phyloP scores from a whole-genome alignment of 768 basidiomycete species.

The Steccherinum ochraceum region DNA sequence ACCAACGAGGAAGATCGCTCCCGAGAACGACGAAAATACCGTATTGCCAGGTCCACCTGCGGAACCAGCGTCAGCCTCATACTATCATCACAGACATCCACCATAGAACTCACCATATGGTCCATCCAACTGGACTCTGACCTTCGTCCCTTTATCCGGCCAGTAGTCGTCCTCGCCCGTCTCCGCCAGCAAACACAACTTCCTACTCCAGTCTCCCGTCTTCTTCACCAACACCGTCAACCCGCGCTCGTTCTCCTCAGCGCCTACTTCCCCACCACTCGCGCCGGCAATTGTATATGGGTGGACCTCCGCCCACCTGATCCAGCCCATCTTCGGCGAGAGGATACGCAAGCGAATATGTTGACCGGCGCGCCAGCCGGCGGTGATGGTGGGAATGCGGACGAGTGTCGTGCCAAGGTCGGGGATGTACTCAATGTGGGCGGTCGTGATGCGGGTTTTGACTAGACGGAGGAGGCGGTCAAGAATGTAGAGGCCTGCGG shows the following conservation, averaged over 20 bases:
- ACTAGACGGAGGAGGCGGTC: slow-evolving; percentile 41
- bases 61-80: too few species aligned
- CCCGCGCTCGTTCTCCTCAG: slow-evolving; percentile 26
- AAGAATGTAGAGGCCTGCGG: slow-evolving; percentile 32
- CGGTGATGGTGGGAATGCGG: slow-evolving; percentile 41
- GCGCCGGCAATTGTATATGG: slow-evolving; percentile 43
- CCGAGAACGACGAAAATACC: slow-evolving; percentile 42
- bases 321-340: slow-evolving; percentile 31
- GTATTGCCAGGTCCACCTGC: slow-evolving; percentile 40
- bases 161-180: not conserved
- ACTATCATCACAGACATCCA: too few species aligned
- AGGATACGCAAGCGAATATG: slow-evolving; percentile 50
- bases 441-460: slow-evolving; percentile 39
- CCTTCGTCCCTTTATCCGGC: not conserved
- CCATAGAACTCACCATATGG: slow-evolving; percentile 42
- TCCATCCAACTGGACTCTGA: slow-evolving; percentile 42
- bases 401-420: slow-evolving; percentile 42
- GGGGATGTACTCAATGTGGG: slow-evolving; percentile 38
- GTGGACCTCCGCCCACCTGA: slow-evolving; percentile 40
- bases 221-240: slow-evolving; percentile 63
- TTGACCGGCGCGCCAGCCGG: slow-evolving; percentile 58
- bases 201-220: slow-evolving; percentile 57
- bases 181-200: slow-evolving; percentile 41
- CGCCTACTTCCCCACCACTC: slow-evolving; percentile 26
- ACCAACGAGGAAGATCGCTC: slow-evolving; percentile 49